Conservation (phyloP, 2,329 filamentous ascomycete species). For the Pseudocercospora eumusae region DNA sequence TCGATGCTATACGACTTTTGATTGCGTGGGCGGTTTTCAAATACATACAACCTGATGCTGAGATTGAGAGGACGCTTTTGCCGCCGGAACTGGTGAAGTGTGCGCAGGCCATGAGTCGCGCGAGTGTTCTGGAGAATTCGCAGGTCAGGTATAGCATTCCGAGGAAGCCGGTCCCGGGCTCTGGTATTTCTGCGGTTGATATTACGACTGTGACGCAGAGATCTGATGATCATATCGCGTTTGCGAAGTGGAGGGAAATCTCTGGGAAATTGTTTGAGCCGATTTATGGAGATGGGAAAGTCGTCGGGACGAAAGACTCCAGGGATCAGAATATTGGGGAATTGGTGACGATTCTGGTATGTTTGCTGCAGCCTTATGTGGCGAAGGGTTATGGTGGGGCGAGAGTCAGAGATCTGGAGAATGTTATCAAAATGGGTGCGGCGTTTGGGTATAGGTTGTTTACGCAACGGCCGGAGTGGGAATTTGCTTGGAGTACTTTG, state of each 20-base stretch:
- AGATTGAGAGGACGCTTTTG: conserved; percentile 17
- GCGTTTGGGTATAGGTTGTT: conserved; percentile 27
- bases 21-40: conserved; percentile 25
- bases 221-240: conserved; percentile 14
- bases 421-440: conserved; percentile 22
- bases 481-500: conserved; percentile 26
- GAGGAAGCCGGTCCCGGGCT: neutral
- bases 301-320: conserved; percentile 14
- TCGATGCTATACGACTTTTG: conserved; percentile 19
- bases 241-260: conserved; percentile 23
- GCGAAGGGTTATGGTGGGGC: conserved; percentile 20
- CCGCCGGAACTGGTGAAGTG: conserved; percentile 23
- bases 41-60: conserved; percentile 16
- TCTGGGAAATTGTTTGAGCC: conserved; percentile 18
- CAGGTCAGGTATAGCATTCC: neutral
- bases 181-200: neutral
- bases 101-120: conserved; percentile 19
- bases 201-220: neutral
- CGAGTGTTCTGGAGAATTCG: neutral
- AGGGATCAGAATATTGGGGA: conserved; percentile 20
- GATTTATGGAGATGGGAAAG: conserved; percentile 15
- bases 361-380: conserved; percentile 22
- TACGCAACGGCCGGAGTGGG: conserved; percentile 25
- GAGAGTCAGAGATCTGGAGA: conserved; percentile 23
- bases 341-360: conserved; percentile 15